A percentile compares a stretch with the other conserved stretches of the same genome.
Conservation (phyloP, 192 early-diverging fungal species). For the Geranomyces variabilis region DNA sequence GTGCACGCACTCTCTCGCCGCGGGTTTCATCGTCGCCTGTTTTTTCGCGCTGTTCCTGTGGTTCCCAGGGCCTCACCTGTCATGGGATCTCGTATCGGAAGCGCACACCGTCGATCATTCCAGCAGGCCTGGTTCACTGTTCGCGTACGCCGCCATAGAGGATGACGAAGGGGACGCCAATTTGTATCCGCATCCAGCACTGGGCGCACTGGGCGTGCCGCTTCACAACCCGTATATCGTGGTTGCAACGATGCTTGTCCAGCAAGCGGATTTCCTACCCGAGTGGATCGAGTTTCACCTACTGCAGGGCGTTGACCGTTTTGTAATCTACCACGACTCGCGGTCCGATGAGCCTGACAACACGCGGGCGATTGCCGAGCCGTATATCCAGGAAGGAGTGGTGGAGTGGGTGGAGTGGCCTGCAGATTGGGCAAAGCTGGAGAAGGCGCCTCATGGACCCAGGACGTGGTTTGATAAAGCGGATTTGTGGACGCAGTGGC, state of each 20-base stretch:
- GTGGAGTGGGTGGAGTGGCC: conserved; percentile 21
- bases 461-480: conserved; percentile 3
- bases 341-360: background rate
- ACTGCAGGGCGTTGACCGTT: conserved; percentile 12
- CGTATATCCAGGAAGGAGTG: conserved; percentile 13
- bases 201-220: background rate
- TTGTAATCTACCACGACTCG: conserved; percentile 25
- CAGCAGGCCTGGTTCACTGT: no score
- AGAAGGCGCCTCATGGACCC: conserved; percentile 4
- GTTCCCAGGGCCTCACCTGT: no score
- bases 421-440: background rate
- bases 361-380: background rate
- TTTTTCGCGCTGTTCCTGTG: no score
- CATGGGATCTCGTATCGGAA: no score
- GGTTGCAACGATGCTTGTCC: background rate
- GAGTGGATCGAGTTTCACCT: conserved; percentile 27
- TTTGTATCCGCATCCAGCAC: background rate
- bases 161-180: no score
- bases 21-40: no score
- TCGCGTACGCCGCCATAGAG: no score
- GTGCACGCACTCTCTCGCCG: no score
- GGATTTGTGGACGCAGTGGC: background rate
- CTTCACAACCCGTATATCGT: background rate
- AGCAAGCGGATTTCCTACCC: conserved; percentile 13
- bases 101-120: no score